phyloP scores from a whole-genome alignment of 176 grass and related monocot species.

The Eleusine indica region DNA sequence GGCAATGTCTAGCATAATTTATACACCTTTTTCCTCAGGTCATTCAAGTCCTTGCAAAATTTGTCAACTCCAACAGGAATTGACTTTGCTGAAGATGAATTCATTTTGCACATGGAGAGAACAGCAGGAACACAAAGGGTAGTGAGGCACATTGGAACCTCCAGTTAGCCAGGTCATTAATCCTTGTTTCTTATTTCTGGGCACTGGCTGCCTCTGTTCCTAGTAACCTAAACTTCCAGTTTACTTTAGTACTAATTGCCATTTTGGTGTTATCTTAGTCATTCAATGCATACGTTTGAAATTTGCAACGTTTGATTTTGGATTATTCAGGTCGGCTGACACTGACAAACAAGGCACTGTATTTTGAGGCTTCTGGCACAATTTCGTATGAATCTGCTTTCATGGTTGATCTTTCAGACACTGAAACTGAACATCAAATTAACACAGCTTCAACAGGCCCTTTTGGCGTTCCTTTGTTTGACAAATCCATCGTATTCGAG shows the following conservation, averaged over 20 bases:
- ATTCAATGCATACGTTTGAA: background rate
- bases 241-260: background rate
- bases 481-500: conserved; percentile 78
- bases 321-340: conserved; percentile 66
- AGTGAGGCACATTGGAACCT: conserved; percentile 72
- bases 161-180: conserved; percentile 75
- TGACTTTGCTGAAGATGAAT: conserved; percentile 78
- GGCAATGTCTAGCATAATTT: background rate
- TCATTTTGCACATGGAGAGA: conserved; percentile 80
- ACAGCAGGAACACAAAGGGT: conserved; percentile 75
- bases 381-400: conserved; percentile 74
- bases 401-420: conserved; percentile 68
- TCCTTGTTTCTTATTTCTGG: conserved; percentile 33
- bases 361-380: conserved; percentile 77
- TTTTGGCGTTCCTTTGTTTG: conserved; percentile 87
- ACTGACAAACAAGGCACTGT: conserved; percentile 83
- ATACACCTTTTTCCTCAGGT: conserved; percentile 32
- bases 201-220: background rate
- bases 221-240: background rate
- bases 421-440: conserved; percentile 62
- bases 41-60: conserved; percentile 58
- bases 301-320: conserved; percentile 1
- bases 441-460: conserved; percentile 82
- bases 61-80: conserved; percentile 62
- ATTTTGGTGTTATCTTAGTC: too few relatives aligned